Evolutionary conservation across 2,329 filamentous ascomycete genomes (phyloP), one percentile per base, ranked within the genome.

Genomic region (Zarea fungicola): DNA sequence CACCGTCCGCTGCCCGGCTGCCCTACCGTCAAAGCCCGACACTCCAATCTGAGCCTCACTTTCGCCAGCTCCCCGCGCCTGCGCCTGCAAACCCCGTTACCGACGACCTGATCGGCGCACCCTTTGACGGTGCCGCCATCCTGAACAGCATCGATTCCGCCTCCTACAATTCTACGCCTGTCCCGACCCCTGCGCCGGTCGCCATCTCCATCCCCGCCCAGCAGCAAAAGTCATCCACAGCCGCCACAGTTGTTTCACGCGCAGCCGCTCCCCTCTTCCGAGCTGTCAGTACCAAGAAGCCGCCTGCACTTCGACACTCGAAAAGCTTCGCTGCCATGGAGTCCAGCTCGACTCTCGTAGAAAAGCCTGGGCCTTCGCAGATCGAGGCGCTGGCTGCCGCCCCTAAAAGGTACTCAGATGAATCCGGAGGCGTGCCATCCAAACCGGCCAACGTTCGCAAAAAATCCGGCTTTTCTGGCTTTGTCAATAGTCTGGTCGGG

Each of bases 391-490:
- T 50, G 22, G 37, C 53, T 62, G 60, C 79, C 37, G 56, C 58
- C 54, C 75, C 82, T 34, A 89, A 93, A 69, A 76, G 89, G 56
- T 86, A 84, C 64, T 93, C 89, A 14, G 89, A 93, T 67, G 89
- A 96, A n/a, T 18, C 35, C 14, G 48, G 40, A 68, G 74, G 71
- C 53, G 82, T 79, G 59, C 80, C 85, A 48, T 68, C 76, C 36
- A 85, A 82, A 61, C 72, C 75, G 14, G 71, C 75, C 52, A 73
- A 84, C 53, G 68, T 84, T 53, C 80, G 88, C 61, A 95, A 95
- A 73, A 95, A 95, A 73, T 87, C 87, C 44, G 89, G 88, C 51
- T 89, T 96, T 63, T 90, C 88, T 14, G 88, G 84, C 57, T 90
- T 95, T 61, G 84, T 96, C 74, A 92, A 84, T 65, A 92, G 85